Evolutionary conservation across 2,329 filamentous ascomycete genomes (phyloP), one percentile per base, ranked within the genome.

Genomic region (Paecilomyces variotii): DNA sequence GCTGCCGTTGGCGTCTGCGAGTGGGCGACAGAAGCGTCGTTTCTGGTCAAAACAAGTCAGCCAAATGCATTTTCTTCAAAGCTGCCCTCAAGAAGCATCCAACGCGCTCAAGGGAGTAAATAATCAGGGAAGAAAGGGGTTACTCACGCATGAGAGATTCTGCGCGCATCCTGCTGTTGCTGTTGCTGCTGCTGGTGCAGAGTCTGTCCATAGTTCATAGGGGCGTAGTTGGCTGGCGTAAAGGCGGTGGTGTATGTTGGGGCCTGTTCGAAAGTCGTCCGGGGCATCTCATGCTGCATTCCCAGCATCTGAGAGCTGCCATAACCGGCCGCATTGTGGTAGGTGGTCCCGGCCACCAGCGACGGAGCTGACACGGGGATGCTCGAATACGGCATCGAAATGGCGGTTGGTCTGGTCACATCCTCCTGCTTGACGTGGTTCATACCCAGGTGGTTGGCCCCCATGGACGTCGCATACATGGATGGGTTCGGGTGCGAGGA

Each of bases 131-230:
- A 39, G 24, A 39, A 32, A 39, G 14, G 7, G 28, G 7, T 78
- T 74, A 89, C 88, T 87, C 82, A 95, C 88, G 89, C 84, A 77
- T 94, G 90, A 66, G 91, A 93, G 69, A 90, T 87, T 74, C 90
- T 88, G 76, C 91, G 80, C 61, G 73, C 72, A 68, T 81, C 77
- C 76, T 64, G 84, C 79, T 75, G 70, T 70, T 64, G 84, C 79
- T 75, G 70, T 70, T 78, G 72, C 68, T 76, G 71, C 67, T 74
- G 70, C 67, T 73, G 70, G 50, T 70, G 69, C 56, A 87, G 81
- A 14, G 85, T 84, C 11, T 86, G 81, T 50, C 86, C 84, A 71
- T 94, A 95, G 61, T 87, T 88, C 71, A 94, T 80, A 59, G 87
- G 80, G 64, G 92, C 89, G 74, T 92, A 95, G 87, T 84, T 64